phyloP scores from a whole-genome alignment of 2,329 filamentous ascomycete species.

The Exophiala dermatitidis region DNA sequence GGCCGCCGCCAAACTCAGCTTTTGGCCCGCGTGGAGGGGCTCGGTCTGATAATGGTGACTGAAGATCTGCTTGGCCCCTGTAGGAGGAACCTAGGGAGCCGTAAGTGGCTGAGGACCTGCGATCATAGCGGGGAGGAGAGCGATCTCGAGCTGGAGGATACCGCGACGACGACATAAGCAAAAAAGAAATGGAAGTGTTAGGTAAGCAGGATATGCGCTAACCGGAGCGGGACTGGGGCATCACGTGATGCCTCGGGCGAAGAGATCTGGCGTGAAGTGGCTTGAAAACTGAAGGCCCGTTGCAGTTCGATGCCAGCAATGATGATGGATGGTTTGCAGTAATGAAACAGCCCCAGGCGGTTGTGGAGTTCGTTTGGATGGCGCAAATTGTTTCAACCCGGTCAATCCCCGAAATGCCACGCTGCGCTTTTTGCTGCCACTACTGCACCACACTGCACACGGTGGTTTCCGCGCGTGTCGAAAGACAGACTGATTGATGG shows the following conservation, averaged over 20 bases:
- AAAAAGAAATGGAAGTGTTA: not conserved
- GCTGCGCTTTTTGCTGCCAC: not conserved
- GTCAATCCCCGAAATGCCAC: not conserved
- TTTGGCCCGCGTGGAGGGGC: constrained; percentile 79
- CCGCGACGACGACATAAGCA: constrained; percentile 19
- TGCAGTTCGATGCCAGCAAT: not conserved
- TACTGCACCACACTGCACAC: not conserved
- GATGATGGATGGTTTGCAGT: not conserved
- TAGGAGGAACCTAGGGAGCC: constrained; percentile 48
- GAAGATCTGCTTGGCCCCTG: constrained; percentile 51
- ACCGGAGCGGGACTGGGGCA: not conserved
- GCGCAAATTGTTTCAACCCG: not conserved
- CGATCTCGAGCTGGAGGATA: constrained; percentile 60
- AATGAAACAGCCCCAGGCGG: not conserved
- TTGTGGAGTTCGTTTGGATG: not conserved
- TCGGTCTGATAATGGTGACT: constrained; percentile 51
- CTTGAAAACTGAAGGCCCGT: not conserved
- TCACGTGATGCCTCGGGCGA: not conserved
- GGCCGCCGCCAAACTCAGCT: constrained; percentile 50
- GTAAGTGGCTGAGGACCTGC: constrained; percentile 60
- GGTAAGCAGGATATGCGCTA: not conserved
- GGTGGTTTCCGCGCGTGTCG: not conserved
- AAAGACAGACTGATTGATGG: not conserved
- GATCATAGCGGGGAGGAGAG: constrained; percentile 62
- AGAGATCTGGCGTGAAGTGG: not conserved